A percentile compares a stretch with the other conserved stretches of the same genome.
Conservation (phyloP, 2,329 filamentous ascomycete genomes). For the Dothidotthia symphoricarpi region DNA sequence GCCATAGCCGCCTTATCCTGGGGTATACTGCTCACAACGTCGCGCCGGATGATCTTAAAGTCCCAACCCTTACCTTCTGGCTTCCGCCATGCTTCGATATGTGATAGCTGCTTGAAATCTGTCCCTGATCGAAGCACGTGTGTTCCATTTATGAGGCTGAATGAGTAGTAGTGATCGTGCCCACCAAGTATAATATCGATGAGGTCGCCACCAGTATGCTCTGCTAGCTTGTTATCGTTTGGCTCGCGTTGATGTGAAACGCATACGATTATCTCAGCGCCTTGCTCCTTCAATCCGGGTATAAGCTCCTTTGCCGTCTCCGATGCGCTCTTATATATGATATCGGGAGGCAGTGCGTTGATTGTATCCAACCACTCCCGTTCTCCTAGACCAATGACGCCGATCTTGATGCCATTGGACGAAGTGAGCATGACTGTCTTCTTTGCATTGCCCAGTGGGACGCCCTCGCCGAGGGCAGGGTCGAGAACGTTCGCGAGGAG, state of each 20-base stretch:
- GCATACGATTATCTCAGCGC: slow-evolving; percentile 79
- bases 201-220: slow-evolving; percentile 65
- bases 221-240: slow-evolving; percentile 82
- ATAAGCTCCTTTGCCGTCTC: slow-evolving; percentile 74
- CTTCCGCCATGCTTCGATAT: slow-evolving; percentile 72
- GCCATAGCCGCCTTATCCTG: slow-evolving; percentile 61
- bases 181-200: slow-evolving; percentile 86
- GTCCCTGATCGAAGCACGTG: slow-evolving; percentile 85
- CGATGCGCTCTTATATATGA: slow-evolving; percentile 78
- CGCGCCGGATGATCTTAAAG: slow-evolving; percentile 72
- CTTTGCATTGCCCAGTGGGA: slow-evolving; percentile 72
- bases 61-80: slow-evolving; percentile 62
- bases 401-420: slow-evolving; percentile 81
- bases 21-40: slow-evolving; percentile 67
- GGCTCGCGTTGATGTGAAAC: slow-evolving; percentile 84
- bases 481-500: slow-evolving; percentile 85
- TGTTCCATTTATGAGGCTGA: slow-evolving; percentile 72
- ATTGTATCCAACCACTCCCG: slow-evolving; percentile 87
- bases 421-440: slow-evolving; percentile 74
- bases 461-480: slow-evolving; percentile 70
- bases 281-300: slow-evolving; percentile 68
- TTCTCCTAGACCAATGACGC: slow-evolving; percentile 81
- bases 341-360: slow-evolving; percentile 76
- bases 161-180: slow-evolving; percentile 85
- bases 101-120: slow-evolving; percentile 90